Evolutionary conservation across 495 filamentous ascomycete species (phyloP).

Genomic region (Neurospora cerealis): DNA sequence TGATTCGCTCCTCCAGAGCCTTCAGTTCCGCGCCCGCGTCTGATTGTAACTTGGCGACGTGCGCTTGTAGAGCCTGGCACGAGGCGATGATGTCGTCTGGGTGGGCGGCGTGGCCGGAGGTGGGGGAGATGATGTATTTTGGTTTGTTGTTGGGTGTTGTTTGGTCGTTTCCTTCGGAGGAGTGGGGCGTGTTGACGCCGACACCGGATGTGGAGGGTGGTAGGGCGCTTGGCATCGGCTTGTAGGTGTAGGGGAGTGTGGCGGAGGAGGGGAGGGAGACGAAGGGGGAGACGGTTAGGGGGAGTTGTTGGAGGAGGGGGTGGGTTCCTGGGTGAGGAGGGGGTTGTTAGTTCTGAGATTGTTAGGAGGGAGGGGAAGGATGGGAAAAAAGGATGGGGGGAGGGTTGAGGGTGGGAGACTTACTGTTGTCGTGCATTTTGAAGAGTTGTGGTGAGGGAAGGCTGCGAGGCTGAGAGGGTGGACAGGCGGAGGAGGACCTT

Average conservation of each 20-base stretch:
- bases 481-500: background rate
- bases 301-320: slow-evolving; percentile 82
- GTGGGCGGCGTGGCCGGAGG: slow-evolving; percentile 64
- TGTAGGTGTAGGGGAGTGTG: slow-evolving; percentile 93
- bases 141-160: slow-evolving; percentile 26
- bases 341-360: slow-evolving; percentile 1
- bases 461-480: background rate
- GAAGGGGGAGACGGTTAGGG: slow-evolving; percentile 89
- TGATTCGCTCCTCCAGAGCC: slow-evolving; percentile 60
- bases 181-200: slow-evolving; percentile 25
- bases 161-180: slow-evolving; percentile 20
- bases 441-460: slow-evolving; percentile 1
- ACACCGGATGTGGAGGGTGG: slow-evolving; percentile 63
- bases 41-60: slow-evolving; percentile 52
- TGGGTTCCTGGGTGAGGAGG: slow-evolving; percentile 51
- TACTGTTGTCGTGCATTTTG: slow-evolving; percentile 40
- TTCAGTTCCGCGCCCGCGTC: slow-evolving; percentile 56
- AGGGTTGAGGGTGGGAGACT: slow-evolving; percentile 1
- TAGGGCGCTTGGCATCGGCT: slow-evolving; percentile 71
- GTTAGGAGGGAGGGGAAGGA: background rate
- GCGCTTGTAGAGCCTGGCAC: slow-evolving; percentile 64
- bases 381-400: background rate
- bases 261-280: slow-evolving; percentile 81
- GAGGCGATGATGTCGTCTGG: slow-evolving; percentile 74
- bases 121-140: slow-evolving; percentile 59